Evolutionary conservation across 163 green algal species (phyloP).

Genomic region (Scenedesmus sp.): DNA sequence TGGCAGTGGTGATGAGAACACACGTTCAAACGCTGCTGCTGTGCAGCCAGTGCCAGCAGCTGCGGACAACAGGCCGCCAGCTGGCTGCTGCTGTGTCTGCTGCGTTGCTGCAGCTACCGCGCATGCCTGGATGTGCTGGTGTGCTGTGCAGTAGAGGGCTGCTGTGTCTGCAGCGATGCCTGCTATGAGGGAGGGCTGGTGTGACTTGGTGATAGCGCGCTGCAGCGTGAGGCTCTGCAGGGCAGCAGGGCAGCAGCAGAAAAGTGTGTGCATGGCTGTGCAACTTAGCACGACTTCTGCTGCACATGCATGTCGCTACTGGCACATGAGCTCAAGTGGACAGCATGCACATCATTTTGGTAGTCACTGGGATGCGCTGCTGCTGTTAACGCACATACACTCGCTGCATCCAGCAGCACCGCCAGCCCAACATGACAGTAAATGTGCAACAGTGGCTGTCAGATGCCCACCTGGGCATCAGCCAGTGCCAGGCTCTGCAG

Average conservation of each 20-base stretch:
- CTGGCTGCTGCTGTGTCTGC: not conserved
- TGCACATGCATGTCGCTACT: not conserved
- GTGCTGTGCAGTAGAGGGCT: slow-evolving; percentile 17
- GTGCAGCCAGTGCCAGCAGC: not conserved
- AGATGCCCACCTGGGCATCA: slow-evolving; percentile 27
- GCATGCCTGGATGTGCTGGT: not conserved
- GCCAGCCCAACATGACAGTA: not conserved
- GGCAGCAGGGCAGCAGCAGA: too few species aligned
- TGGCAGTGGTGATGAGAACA: not conserved
- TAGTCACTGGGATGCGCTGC: too few species aligned
- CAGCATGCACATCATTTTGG: not conserved
- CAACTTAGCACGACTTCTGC: not conserved
- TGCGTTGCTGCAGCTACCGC: slow-evolving; percentile 21
- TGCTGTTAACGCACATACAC: not conserved
- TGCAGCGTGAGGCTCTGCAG: slow-evolving; percentile 38
- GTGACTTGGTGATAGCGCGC: slow-evolving; percentile 6
- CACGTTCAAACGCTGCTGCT: not conserved
- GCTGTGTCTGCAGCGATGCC: slow-evolving; percentile 44
- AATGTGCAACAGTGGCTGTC: not conserved
- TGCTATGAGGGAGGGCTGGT: slow-evolving; percentile 28
- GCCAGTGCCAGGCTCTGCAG: slow-evolving; percentile 20
- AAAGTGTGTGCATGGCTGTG: not conserved
- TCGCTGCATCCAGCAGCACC: not conserved
- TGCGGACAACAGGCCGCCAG: not conserved
- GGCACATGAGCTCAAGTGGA: too few species aligned